These are phyloP conservation scores for Metschnikowia sp. DNA, from an alignment of 805 yeast genomes.

Conservation along the genomic window DNA sequence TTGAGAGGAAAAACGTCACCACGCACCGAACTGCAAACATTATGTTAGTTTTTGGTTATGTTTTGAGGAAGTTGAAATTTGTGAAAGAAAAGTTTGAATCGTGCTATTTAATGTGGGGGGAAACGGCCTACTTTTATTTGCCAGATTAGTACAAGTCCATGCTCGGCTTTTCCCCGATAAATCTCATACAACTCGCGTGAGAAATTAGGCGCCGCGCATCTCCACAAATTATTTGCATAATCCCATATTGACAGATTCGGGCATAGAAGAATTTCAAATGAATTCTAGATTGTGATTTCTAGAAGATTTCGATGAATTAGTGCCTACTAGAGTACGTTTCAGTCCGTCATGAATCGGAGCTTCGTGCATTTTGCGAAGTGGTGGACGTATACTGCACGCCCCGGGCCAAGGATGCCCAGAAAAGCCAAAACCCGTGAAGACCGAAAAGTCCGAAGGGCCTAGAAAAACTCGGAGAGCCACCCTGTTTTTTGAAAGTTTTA, in stretches of 20 bases:
- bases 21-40: slow-evolving; percentile 10
- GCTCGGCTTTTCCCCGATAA: slow-evolving; percentile 1
- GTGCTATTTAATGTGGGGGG: not conserved
- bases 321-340: no score
- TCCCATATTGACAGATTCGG: not conserved
- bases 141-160: not conserved
- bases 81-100: not conserved
- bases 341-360: no score
- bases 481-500: no score
- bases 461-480: not conserved
- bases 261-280: not conserved
- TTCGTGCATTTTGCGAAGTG: no score
- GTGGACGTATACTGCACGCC: no score
- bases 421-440: not conserved
- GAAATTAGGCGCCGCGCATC: not conserved
- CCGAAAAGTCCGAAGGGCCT: slow-evolving; percentile 3
- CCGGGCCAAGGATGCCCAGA: slow-evolving; percentile 1
- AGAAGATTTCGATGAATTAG: no score
- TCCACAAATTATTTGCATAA: not conserved
- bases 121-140: not conserved
- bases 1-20: slow-evolving; percentile 13
- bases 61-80: not conserved
- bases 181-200: not conserved
- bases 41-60: not conserved
- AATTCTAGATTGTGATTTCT: not conserved